phyloP scores from a whole-genome alignment of 2,329 filamentous ascomycete genomes.

The Trichoderma koningii region DNA sequence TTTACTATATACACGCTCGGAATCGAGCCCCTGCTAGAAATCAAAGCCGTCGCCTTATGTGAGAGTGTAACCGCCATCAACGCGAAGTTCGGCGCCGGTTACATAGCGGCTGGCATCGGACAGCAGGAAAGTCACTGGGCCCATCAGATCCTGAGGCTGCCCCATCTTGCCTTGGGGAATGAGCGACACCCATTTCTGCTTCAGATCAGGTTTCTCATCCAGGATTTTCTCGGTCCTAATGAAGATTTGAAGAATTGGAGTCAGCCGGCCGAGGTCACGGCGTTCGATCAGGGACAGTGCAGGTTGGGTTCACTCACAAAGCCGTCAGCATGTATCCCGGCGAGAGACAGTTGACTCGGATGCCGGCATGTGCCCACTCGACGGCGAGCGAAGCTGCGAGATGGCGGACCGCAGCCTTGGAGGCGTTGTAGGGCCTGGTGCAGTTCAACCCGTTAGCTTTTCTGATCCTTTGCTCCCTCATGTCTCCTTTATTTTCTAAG shows the following conservation, averaged over 20 bases:
- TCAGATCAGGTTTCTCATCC: constrained; percentile 86
- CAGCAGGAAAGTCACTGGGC: constrained; percentile 82
- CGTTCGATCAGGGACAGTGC: not conserved
- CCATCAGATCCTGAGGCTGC: constrained; percentile 87
- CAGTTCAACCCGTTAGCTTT: not conserved
- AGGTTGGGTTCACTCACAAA: constrained; percentile 60
- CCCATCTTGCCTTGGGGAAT: constrained; percentile 96
- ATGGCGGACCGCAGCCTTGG: constrained; percentile 90
- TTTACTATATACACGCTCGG: not conserved
- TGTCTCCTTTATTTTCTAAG: not conserved
- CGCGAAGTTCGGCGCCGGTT: constrained; percentile 71
- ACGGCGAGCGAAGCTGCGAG: constrained; percentile 85
- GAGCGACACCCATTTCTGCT: constrained; percentile 85
- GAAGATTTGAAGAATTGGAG: constrained; percentile 26
- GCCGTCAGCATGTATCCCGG: constrained; percentile 97
- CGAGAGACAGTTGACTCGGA: constrained; percentile 92
- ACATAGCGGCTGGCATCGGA: constrained; percentile 78
- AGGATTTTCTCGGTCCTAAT: constrained; percentile 87
- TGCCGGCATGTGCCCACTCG: constrained; percentile 86
- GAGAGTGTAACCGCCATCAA: constrained; percentile 87
- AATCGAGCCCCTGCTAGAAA: not conserved
- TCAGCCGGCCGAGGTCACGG: not conserved
- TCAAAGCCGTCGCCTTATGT: constrained; percentile 43
- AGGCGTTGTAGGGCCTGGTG: constrained; percentile 77
- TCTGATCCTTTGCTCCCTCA: not conserved